These are phyloP conservation scores for Hypericum perforatum DNA, from an alignment of 345 rosid species.

Conservation along the genomic window DNA sequence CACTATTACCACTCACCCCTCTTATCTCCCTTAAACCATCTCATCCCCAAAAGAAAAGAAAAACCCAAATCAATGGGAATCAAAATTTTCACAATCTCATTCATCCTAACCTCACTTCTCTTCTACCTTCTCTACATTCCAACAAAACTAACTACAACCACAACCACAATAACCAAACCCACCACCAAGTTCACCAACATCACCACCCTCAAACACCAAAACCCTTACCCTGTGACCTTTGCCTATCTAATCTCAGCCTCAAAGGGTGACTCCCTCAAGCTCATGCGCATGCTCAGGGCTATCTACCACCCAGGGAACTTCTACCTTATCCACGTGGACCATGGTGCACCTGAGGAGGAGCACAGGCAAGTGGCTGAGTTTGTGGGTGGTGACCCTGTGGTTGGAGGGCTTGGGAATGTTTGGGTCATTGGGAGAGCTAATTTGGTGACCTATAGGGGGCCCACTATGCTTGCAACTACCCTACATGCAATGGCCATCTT, in stretches of 20 bases:
- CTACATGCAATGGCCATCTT: constrained; percentile 79
- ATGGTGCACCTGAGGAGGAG: constrained; percentile 44
- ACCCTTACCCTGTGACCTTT: constrained; percentile 48
- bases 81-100: constrained; percentile 42
- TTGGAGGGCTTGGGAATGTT: constrained; percentile 55
- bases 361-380: constrained; percentile 48
- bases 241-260: constrained; percentile 86
- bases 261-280: constrained; percentile 50
- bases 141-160: constrained; percentile 29
- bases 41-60: not conserved
- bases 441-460: constrained; percentile 83
- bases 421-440: constrained; percentile 70
- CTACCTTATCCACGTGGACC: constrained; percentile 69
- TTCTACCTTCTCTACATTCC: constrained; percentile 44
- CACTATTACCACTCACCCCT: not conserved
- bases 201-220: constrained; percentile 20
- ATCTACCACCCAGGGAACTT: constrained; percentile 77
- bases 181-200: constrained; percentile 29
- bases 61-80: constrained; percentile 28
- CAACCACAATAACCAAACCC: constrained; percentile 23
- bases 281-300: constrained; percentile 47
- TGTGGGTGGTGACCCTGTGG: constrained; percentile 44
- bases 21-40: not conserved
- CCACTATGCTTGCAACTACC: constrained; percentile 83
- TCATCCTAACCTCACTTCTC: constrained; percentile 43